phyloP scores from a whole-genome alignment of 225 moss, liverwort and hornwort species.

The Polytrichum formosum region DNA sequence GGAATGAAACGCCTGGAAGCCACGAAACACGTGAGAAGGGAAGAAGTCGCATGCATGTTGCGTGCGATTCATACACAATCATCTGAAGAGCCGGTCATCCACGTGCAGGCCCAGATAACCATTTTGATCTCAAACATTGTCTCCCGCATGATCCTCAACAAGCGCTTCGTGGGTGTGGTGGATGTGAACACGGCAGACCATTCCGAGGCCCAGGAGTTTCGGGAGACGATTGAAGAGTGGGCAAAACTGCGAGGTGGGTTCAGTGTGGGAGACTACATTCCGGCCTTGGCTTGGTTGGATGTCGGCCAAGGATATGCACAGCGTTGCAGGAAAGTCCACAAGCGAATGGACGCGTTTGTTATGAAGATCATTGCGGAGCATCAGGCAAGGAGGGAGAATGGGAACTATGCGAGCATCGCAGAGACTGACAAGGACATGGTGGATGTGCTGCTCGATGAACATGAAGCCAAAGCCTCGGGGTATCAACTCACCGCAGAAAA shows the following conservation, averaged over 20 bases:
- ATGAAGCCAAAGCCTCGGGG: too few relatives aligned
- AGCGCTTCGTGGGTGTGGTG: not conserved
- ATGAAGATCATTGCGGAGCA: slow-evolving; percentile 7
- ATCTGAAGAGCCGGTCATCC: not conserved
- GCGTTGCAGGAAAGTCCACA: not conserved
- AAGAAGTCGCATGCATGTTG: slow-evolving; percentile 17
- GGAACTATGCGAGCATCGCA: not conserved
- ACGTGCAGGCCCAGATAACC: rapidly evolving
- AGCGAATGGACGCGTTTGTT: slow-evolving; percentile 12
- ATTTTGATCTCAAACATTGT: not conserved
- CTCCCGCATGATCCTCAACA: not conserved
- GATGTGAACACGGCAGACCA: not conserved
- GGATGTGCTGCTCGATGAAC: not conserved
- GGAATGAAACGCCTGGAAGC: not conserved
- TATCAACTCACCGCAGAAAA: not conserved
- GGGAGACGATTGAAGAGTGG: rapidly evolving
- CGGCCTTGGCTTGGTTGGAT: slow-evolving; percentile 1
- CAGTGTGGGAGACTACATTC: slow-evolving; percentile 6
- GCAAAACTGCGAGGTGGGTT: not conserved
- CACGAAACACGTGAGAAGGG: not conserved
- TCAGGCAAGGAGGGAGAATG: not conserved
- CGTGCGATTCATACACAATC: not conserved
- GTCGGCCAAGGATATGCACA: not conserved
- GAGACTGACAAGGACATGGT: not conserved
- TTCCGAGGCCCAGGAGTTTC: not conserved